Conservation (phyloP, 2,329 filamentous ascomycete species). For the Fusarium sp. region DNA sequence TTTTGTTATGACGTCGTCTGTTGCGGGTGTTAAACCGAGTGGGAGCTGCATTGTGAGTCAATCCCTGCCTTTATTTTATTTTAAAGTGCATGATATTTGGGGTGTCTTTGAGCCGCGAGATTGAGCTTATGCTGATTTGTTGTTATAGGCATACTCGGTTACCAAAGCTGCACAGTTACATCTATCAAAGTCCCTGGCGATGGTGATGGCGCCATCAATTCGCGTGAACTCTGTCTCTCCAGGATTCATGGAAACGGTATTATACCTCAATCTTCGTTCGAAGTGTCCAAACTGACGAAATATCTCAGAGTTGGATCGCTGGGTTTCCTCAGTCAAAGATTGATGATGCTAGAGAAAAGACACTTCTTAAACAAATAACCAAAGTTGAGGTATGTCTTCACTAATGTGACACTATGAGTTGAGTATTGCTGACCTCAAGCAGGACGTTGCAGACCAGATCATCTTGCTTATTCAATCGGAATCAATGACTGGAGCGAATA, state of each 20-base stretch:
- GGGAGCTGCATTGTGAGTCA: conserved; percentile 10
- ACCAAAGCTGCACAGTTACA: conserved; percentile 21
- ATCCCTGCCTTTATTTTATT: neutral
- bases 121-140: neutral
- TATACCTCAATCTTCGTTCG: neutral
- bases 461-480: conserved; percentile 3
- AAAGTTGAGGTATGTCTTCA: conserved; percentile 12
- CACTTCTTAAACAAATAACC: conserved; percentile 8
- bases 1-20: conserved; percentile 16
- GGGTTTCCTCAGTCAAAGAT: conserved; percentile 8
- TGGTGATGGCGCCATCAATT: conserved; percentile 13
- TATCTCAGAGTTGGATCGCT: conserved; percentile 4
- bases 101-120: rapidly evolving
- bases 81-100: no score
- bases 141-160: neutral
- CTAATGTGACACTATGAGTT: no score
- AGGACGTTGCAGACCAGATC: conserved; percentile 18
- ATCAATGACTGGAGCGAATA: conserved; percentile 5
- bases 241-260: conserved; percentile 18
- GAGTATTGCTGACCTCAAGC: neutral
- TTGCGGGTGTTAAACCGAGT: conserved; percentile 14
- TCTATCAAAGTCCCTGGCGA: conserved; percentile 13
- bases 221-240: conserved; percentile 22
- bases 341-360: conserved; percentile 7
- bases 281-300: rapidly evolving